Percentiles rank a stretch among this genome's conserved stretches.
Conservation (phyloP, 139 green algal species). For the Diplosphaera chodatii region DNA sequence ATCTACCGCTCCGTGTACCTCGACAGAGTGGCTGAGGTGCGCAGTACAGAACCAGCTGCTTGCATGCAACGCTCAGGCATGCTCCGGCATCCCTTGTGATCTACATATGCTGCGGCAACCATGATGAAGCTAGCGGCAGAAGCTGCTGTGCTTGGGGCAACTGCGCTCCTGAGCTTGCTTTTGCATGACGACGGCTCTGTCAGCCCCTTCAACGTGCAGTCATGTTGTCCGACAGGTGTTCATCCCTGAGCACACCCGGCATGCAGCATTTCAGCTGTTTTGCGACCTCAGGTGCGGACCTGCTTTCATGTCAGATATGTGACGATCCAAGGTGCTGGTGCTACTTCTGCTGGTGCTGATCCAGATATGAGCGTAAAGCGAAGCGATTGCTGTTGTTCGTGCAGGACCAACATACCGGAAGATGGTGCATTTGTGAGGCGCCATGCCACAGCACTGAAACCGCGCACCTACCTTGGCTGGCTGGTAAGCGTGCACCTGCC, state of each 20-base stretch:
- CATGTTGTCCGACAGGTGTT: conserved; percentile 3
- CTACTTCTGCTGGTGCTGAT: too few relatives aligned
- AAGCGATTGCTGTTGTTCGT: not conserved
- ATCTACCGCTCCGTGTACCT: not conserved
- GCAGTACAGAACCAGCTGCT: not conserved
- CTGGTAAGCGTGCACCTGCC: conserved; percentile 5
- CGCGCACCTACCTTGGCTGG: conserved; percentile 20
- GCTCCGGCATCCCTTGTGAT: too few relatives aligned
- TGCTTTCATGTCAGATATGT: too few relatives aligned
- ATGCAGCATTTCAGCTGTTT: conserved; percentile 36
- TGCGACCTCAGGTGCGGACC: conserved; percentile 26
- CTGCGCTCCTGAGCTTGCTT: too few relatives aligned
- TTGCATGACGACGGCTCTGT: too few relatives aligned
- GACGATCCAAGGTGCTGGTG: too few relatives aligned
- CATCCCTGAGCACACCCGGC: conserved; percentile 27
- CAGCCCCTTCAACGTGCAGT: too few relatives aligned
- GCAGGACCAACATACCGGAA: conserved; percentile 21
- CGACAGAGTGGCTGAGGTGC: not conserved
- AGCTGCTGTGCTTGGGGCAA: too few relatives aligned
- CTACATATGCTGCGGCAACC: not conserved
- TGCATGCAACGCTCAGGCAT: too few relatives aligned
- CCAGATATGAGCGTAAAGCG: too few relatives aligned
- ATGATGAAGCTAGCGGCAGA: not conserved
- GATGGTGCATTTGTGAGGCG: conserved; percentile 9
- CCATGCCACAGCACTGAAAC: conserved; percentile 8